Evolutionary conservation across 495 filamentous ascomycete species (phyloP).

Genomic region (Monascus purpureus): DNA sequence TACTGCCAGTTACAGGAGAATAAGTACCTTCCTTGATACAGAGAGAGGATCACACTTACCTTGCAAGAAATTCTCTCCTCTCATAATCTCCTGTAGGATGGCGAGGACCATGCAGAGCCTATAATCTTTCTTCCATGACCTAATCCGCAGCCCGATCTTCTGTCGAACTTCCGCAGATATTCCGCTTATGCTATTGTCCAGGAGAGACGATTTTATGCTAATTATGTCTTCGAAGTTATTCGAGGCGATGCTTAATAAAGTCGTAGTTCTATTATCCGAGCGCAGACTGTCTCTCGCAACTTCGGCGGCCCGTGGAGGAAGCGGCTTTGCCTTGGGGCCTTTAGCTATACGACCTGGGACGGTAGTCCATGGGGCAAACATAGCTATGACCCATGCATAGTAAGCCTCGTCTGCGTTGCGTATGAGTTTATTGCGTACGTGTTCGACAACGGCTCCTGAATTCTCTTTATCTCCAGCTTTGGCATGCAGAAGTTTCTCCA

Average conservation of each 20-base stretch:
- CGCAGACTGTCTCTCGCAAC: slow-evolving; percentile 68
- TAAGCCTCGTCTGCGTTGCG: slow-evolving; percentile 45
- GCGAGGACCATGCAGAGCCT: slow-evolving; percentile 56
- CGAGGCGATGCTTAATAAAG: slow-evolving; percentile 50
- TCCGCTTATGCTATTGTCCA: slow-evolving; percentile 13
- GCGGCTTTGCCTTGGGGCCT: slow-evolving; percentile 29
- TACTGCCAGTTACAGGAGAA: slow-evolving; percentile 12
- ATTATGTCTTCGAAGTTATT: slow-evolving; percentile 44
- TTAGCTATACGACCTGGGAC: slow-evolving; percentile 28
- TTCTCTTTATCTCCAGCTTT: slow-evolving; percentile 4
- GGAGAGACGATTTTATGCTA: slow-evolving; percentile 35
- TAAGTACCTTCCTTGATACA: slow-evolving; percentile 4
- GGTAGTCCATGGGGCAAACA: slow-evolving; percentile 62
- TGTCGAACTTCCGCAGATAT: slow-evolving; percentile 31
- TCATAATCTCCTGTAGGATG: slow-evolving; percentile 50
- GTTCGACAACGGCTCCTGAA: slow-evolving; percentile 4
- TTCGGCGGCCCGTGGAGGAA: slow-evolving; percentile 38
- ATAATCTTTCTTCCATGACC: slow-evolving; percentile 69
- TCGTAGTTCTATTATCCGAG: slow-evolving; percentile 54
- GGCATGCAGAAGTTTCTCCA: slow-evolving; percentile 17
- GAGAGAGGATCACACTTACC: slow-evolving; percentile 10
- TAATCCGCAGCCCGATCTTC: slow-evolving; percentile 59
- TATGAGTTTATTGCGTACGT: slow-evolving; percentile 37
- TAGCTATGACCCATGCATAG: slow-evolving; percentile 60
- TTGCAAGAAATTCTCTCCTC: slow-evolving; percentile 16